phyloP scores from a whole-genome alignment of 176 grass and related monocot species.

The Oryza meridionalis region DNA sequence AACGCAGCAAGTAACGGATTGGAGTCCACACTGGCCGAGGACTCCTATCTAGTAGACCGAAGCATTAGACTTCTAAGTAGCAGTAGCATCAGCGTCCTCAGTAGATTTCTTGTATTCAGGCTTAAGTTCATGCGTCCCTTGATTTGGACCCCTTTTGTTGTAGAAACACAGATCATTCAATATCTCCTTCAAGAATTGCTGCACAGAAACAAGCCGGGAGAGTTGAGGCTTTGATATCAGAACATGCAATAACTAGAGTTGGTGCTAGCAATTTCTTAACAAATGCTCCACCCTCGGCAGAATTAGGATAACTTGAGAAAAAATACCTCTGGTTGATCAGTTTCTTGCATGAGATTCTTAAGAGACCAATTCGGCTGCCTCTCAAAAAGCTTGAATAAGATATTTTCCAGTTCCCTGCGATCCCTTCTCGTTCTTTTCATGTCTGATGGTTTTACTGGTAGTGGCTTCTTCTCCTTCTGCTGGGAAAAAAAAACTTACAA shows the following conservation, averaged over 20 bases:
- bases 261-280: not conserved
- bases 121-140: constrained; percentile 94
- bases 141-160: constrained; percentile 92
- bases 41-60: not conserved
- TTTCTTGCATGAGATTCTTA: constrained; percentile 83
- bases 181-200: constrained; percentile 99
- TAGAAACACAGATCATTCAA: constrained; percentile 81
- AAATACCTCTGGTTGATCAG: constrained; percentile 84
- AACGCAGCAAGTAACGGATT: not conserved
- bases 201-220: constrained; percentile 28
- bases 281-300: not conserved
- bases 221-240: not conserved
- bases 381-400: constrained; percentile 94
- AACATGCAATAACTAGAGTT: not conserved
- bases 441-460: constrained; percentile 57
- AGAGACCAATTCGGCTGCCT: constrained; percentile 91
- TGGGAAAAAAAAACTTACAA: constrained; percentile 30
- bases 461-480: constrained; percentile 81
- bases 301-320: constrained; percentile 1
- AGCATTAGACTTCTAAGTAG: not conserved
- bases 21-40: not conserved
- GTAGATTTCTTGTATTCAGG: constrained; percentile 80
- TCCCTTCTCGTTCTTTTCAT: constrained; percentile 77
- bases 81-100: constrained; percentile 49
- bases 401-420: constrained; percentile 73